Percentiles rank a stretch among this genome's conserved stretches.
Conservation (phyloP, 257 asterid species). For the Phtheirospermum japonicum region DNA sequence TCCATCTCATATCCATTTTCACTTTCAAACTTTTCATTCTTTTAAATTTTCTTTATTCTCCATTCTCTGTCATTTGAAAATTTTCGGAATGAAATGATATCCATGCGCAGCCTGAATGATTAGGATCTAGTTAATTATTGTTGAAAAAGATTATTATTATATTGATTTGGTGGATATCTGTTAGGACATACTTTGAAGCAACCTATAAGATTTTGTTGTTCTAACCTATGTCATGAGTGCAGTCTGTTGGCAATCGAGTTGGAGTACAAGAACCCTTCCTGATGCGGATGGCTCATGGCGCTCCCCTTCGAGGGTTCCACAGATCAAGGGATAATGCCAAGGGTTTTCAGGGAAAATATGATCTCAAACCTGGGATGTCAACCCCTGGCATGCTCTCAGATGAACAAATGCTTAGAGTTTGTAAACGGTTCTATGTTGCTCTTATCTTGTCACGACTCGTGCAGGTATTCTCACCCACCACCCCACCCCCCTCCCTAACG, state of each 20-base stretch:
- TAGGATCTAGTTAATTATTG: slow-evolving; percentile 3
- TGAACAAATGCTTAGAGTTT: slow-evolving; percentile 82
- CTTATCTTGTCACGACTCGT: slow-evolving; percentile 89
- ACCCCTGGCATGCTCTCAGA: slow-evolving; percentile 54
- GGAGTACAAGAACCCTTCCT: slow-evolving; percentile 94
- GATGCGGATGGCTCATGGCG: slow-evolving; percentile 99
- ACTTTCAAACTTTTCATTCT: too few species aligned
- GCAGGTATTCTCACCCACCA: slow-evolving; percentile 57
- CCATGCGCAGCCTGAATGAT: not conserved
- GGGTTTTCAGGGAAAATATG: slow-evolving; percentile 48
- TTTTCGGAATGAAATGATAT: too few species aligned
- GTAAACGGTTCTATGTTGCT: slow-evolving; percentile 86
- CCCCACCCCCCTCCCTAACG: too few species aligned
- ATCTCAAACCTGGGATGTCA: slow-evolving; percentile 38
- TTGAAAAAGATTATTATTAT: slow-evolving; percentile 1
- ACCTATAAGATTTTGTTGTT: slow-evolving; percentile 15
- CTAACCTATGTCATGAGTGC: slow-evolving; percentile 35
- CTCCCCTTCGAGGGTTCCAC: slow-evolving; percentile 50
- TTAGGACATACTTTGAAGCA: slow-evolving; percentile 10
- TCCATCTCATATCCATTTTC: too few species aligned
- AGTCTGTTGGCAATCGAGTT: slow-evolving; percentile 96
- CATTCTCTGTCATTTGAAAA: too few species aligned
- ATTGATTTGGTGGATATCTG: slow-evolving; percentile 22
- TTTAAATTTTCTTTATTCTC: too few species aligned
- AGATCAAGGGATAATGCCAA: slow-evolving; percentile 53